phyloP scores from a whole-genome alignment of 2,329 filamentous ascomycete genomes.

The Trichoderma hamatum region DNA sequence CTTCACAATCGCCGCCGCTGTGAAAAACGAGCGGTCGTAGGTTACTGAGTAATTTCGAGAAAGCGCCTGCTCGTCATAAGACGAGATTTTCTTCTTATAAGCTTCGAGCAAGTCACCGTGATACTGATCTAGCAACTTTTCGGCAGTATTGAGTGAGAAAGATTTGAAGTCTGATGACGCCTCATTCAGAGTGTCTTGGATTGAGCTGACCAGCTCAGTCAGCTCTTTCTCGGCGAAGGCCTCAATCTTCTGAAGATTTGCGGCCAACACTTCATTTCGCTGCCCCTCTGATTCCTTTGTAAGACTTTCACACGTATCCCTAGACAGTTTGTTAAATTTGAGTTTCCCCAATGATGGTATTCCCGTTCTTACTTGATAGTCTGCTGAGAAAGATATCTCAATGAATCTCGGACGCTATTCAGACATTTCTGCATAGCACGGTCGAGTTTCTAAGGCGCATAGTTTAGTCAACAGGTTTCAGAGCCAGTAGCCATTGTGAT shows the following conservation, averaged over 20 bases:
- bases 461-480: neutral
- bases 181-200: conserved; percentile 1
- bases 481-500: no score
- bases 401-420: conserved; percentile 2
- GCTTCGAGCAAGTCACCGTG: conserved; percentile 17
- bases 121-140: conserved; percentile 13
- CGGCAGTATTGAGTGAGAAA: conserved; percentile 8
- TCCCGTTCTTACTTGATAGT: conserved; percentile 5
- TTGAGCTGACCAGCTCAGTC: conserved; percentile 13
- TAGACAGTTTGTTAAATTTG: neutral
- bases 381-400: conserved; percentile 16
- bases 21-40: conserved; percentile 22
- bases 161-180: conserved; percentile 12
- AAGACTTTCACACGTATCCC: conserved; percentile 19
- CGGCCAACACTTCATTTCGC: conserved; percentile 15
- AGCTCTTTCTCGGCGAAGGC: conserved; percentile 18
- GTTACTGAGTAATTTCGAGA: conserved; percentile 19
- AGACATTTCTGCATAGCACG: conserved; percentile 8
- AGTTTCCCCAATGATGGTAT: neutral
- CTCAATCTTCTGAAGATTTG: conserved; percentile 22
- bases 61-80: conserved; percentile 22
- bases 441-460: conserved; percentile 7
- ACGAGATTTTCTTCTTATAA: conserved; percentile 21
- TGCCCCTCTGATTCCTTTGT: conserved; percentile 15
- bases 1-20: conserved; percentile 8